Evolutionary conservation across 2,329 filamentous ascomycete genomes (phyloP), one percentile per base, ranked within the genome.

Genomic region (Trichoderma sp.): DNA sequence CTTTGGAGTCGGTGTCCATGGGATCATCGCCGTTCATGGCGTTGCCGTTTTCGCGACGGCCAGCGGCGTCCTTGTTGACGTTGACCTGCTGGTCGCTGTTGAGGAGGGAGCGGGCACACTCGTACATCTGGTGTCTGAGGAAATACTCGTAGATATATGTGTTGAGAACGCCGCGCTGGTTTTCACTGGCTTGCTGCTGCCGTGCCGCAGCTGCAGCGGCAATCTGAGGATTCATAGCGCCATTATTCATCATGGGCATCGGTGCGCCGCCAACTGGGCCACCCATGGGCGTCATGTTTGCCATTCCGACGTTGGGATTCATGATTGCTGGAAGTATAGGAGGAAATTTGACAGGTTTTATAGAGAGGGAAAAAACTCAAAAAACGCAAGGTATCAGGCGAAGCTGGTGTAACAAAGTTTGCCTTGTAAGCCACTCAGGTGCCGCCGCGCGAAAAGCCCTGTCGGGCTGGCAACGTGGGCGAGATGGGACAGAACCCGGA

Each of bases 101-200:
- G 70, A 93, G 83, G 73, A 97, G 86, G 63, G 91, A 88, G 76
- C 93, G 90, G 75, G 96, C 96, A 79, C 93, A 92, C 75, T 96
- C 93, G 79, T 88, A 92, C 87, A 97, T 93, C 76, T 90, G 88
- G 80, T 94, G 92, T 78, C 93, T 93, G 75, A 98, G 85, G 75
- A 98, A 95, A 81, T 96, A 95, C 79, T 96, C 93, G 86, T 95
- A 96, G 75, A 96, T 96, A 81, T 95, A 95, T 23, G 93, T 95
- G 83, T 95, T 95, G 66, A 96, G 87, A 72, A 90, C 83, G 63
- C 86, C 83, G 74, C 87, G 88, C 75, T 84, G 85, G 73, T 79
- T 81, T 63, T 85, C 84, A 74, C 81, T 84, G 73, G 81, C 80
- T 74, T 81, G 83, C 73, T 83, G 81, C 71, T 84, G 83, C 71